Evolutionary conservation across 2,329 filamentous ascomycete genomes (phyloP), one percentile per base, ranked within the genome.

Genomic region (Teratosphaeriaceae sp.): DNA sequence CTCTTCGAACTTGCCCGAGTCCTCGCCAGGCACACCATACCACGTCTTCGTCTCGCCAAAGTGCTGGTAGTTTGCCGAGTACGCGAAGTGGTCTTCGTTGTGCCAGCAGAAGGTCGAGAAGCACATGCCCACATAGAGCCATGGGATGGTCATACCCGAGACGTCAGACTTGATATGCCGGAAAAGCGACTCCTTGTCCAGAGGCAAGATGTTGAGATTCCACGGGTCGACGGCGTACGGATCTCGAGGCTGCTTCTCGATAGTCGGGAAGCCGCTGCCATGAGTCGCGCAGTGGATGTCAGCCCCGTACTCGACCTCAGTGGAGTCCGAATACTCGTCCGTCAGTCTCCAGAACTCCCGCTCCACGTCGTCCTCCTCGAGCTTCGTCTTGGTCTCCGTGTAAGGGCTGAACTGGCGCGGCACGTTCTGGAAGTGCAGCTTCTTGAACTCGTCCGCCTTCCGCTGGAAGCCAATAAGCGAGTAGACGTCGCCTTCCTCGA

Each of bases 21-120:
- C 92, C 33, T 87, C 85, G 12, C 85, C 90, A 0, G 92, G 92
- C 52, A 98, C 96, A 3, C 92, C 92, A 57, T 98, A 98, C 92
- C 92, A 98, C 0, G 92, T 98, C 69, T 98, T 98, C 1, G 92
- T 98, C 1, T 89, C 88, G 8, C 92, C 92, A 57, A 98, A 94
- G 58, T 98, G 92, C 63, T 98, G 92, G 57, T 97, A 98, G 54
- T 98, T 98, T 40, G 92, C 85, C 1, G 92, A 98, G 62, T 97
- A 98, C 2, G 92, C 84, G 61, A 95, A 96, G 60, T 98, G 92
- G 58, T 98, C 92, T 60, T 98, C 92, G 51, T 95, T 96, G 63
- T 98, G 92, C 92, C 92, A 98, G 65, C 92, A 98, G 60, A 98
- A 98, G 0, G 92, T 97, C 0, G 92, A 98, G 63, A 98, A 98